Evolutionary conservation across 106 monocot species (phyloP), one percentile per base, ranked within the genome.

Genomic region (Allium cepa): DNA sequence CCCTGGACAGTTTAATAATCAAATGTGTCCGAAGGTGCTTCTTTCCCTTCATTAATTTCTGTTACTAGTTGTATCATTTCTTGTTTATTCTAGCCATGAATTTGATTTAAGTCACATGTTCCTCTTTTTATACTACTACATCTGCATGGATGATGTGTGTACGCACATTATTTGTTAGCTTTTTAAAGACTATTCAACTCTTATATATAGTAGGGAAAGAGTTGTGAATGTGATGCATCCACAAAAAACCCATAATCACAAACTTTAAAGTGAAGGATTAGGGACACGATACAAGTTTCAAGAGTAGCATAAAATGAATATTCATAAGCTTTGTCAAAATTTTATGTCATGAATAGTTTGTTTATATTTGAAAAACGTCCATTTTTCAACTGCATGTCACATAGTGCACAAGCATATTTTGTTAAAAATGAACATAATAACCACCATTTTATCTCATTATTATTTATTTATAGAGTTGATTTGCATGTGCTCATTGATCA

Each of bases 21-120:
- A 72, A 52, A 10, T 76, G 26, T 91, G 91, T 69, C 91, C 91
- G 50, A 73, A 80, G 87, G 91, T 91, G 56, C 12, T 49, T 4
- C 26, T 15, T 51, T 36, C 11, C 17, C 58, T 59, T 13, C 58
- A 2, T 17, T 59, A 15, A 17, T 59, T 59, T 59, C 58, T 10
- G 8, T 17, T 13, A 18, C 11, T 49, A 8, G n/a, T 66, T 11
- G 15, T 7, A 16, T 17, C 16, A 56, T 56, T 45, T 11, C 8
- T 12, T 46, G 22, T 22, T 22, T 22, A 22, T 22, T 47, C 61
- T 10, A 1, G 48, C 17, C 13, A 58, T 56, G 9, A 15, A 66
- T 27, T 64, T 26, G 22, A 7, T 45, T 53, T 69, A 8, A 49
- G 11, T 11, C n/a, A 15, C 4, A 17, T 53, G 52, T 10, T 53